Conservation (phyloP, 2,329 filamentous ascomycete genomes). For the Teratosphaeria epicoccoides region DNA sequence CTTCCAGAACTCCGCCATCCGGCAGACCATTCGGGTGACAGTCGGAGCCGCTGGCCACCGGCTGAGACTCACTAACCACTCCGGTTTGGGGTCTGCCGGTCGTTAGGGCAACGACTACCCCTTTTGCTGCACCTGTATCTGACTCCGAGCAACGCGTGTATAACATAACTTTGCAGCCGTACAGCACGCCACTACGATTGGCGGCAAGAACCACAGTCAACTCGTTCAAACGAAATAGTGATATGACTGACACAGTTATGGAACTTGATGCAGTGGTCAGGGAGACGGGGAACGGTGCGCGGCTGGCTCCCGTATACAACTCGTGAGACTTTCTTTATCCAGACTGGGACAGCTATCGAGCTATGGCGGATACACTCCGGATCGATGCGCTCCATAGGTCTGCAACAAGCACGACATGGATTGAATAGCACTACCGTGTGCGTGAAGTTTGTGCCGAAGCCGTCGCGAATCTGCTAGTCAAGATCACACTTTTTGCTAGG, state of each 20-base stretch:
- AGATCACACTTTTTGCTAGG: too few relatives aligned
- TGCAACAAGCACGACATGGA: too few relatives aligned
- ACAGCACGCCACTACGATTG: constrained; percentile 46
- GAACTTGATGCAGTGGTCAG: constrained; percentile 52
- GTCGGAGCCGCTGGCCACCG: constrained; percentile 48
- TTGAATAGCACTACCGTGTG: too few relatives aligned
- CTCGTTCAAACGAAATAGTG: constrained; percentile 47
- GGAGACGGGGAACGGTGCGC: constrained; percentile 39
- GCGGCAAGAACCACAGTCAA: constrained; percentile 49
- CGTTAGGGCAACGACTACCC: constrained; percentile 57
- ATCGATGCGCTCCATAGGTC: constrained; percentile 39
- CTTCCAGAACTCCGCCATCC: constrained; percentile 53
- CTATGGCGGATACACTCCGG: constrained; percentile 49
- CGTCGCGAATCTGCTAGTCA: too few relatives aligned
- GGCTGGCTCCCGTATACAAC: constrained; percentile 43
- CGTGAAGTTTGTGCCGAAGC: too few relatives aligned
- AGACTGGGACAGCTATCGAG: constrained; percentile 48
- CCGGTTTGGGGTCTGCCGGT: constrained; percentile 49
- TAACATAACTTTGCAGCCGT: constrained; percentile 38
- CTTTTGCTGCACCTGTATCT: constrained; percentile 40
- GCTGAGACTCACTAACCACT: constrained; percentile 55
- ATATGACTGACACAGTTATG: constrained; percentile 48
- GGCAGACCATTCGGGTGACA: constrained; percentile 54
- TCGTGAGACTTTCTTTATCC: constrained; percentile 57
- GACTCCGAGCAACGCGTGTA: too few relatives aligned